These are phyloP conservation scores for Nemania sp. DNA, from an alignment of 2,329 filamentous ascomycete genomes.

Conservation along the genomic window DNA sequence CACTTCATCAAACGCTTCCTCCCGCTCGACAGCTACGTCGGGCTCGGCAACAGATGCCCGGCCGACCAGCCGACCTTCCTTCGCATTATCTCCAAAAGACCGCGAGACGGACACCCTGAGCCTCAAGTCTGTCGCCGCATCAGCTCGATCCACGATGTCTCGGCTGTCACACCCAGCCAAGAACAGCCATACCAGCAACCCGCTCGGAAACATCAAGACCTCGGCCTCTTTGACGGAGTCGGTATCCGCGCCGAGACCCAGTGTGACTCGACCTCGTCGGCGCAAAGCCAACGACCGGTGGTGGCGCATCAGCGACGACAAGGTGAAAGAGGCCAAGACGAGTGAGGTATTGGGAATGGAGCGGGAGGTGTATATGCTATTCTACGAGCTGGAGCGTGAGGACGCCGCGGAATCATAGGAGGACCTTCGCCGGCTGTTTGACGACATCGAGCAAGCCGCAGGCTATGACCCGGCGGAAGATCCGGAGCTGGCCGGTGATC, in stretches of 20 bases:
- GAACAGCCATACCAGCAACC: constrained; percentile 40
- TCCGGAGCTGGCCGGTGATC: constrained; percentile 11
- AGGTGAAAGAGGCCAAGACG: constrained; percentile 92
- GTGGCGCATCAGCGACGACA: constrained; percentile 99
- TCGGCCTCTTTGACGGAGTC: constrained; percentile 29
- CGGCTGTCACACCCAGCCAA: constrained; percentile 49
- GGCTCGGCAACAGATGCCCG: constrained; percentile 26
- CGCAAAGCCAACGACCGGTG: constrained; percentile 75
- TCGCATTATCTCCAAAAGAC: constrained; percentile 40
- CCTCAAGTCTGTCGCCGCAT: constrained; percentile 61
- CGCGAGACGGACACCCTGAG: constrained; percentile 56
- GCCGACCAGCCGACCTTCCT: constrained; percentile 25
- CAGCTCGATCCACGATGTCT: constrained; percentile 59
- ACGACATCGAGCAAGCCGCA: constrained; percentile 18
- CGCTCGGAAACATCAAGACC: constrained; percentile 30
- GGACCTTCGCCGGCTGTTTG: constrained; percentile 26
- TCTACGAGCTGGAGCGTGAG: constrained; percentile 82
- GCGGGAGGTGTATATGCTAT: constrained; percentile 91
- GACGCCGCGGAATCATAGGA: constrained; percentile 31
- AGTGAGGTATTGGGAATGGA: constrained; percentile 91
- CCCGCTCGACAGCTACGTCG: constrained; percentile 34
- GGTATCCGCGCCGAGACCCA: constrained; percentile 22
- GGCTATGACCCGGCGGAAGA: constrained; percentile 21
- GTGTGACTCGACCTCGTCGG: constrained; percentile 37
- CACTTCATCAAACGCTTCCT: constrained; percentile 46